phyloP scores from a whole-genome alignment of 2,329 filamentous ascomycete species.

The Hypoxylon rubiginosum region DNA sequence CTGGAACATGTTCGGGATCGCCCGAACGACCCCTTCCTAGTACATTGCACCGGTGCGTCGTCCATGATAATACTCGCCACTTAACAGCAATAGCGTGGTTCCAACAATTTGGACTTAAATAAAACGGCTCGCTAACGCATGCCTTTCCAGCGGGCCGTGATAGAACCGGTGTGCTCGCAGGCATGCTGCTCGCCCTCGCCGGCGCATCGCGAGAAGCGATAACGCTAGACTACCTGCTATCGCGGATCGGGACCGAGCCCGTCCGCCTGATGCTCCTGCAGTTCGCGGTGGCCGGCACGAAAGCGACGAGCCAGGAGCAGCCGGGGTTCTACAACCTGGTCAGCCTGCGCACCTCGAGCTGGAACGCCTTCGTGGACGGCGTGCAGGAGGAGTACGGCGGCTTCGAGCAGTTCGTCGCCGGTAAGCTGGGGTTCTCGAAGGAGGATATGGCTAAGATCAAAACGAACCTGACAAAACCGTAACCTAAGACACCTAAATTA shows the following conservation, averaged over 20 bases:
- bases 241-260: slow-evolving; percentile 66
- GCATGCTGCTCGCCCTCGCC: slow-evolving; percentile 64
- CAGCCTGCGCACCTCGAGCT: slow-evolving; percentile 60
- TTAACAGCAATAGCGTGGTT: not conserved
- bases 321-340: slow-evolving; percentile 65
- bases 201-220: slow-evolving; percentile 60
- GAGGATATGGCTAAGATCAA: slow-evolving; percentile 63
- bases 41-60: slow-evolving; percentile 68
- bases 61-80: not conserved
- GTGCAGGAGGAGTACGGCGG: slow-evolving; percentile 61
- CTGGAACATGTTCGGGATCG: slow-evolving; percentile 64
- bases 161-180: slow-evolving; percentile 65
- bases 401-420: slow-evolving; percentile 63
- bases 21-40: slow-evolving; percentile 60
- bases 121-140: slow-evolving; percentile 10
- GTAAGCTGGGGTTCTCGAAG: slow-evolving; percentile 60
- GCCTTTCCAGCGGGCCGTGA: slow-evolving; percentile 64
- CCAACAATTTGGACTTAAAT: not conserved
- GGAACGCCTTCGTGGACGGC: slow-evolving; percentile 61
- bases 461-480: slow-evolving; percentile 56
- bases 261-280: slow-evolving; percentile 62
- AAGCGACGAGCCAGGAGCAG: slow-evolving; percentile 54
- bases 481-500: not conserved
- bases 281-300: slow-evolving; percentile 57
- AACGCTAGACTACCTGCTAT: slow-evolving; percentile 66